Evolutionary conservation across 805 yeast species (phyloP), one percentile per base, ranked within the genome.

Genomic region (Candida peoriensis): DNA sequence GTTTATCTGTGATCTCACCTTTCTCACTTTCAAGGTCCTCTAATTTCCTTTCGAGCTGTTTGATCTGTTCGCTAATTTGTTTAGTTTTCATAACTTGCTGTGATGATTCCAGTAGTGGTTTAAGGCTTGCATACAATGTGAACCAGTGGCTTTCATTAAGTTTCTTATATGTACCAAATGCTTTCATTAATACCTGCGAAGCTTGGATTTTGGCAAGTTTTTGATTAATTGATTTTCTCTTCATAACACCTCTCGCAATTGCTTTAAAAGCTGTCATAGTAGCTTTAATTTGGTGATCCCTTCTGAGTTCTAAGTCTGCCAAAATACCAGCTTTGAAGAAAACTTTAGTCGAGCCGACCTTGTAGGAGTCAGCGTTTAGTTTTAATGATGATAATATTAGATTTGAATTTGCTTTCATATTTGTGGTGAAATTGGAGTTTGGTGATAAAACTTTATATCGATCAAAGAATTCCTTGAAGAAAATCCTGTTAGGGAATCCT

Each of bases 281-380:
- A 3, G 55, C 47, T 31, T 72, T 69, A 24, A 93, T 60, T 33
- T 74, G 70, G 23, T 65, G 63, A 43, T 88, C 96, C 40, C 95
- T 78, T 36, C 72, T 67, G 44, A 77, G 77, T 55, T 93, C 98
- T 39, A 93, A 68, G 36, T 78, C 78, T 3, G 97, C 98, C 48
- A 93, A 68, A 67, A 90, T 86, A 45, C 98, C 99, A 23, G 97
- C 96, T 54, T 94, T 83, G 65, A 93, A 86, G 63, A 93, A 93
- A 31, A 93, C 79, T 61, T 93, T 93, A 24, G 95, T 82, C 52
- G 82, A 82, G 56, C 99, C 99, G 38, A 87, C 76, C 62, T 88
- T 95, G 60, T 78, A 90, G 2, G 88, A 66, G 24, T 76, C 76
- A 2, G 94, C 89, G 41, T 82, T 86, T 26, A 90, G 60, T 13